A percentile compares a stretch with the other conserved stretches of the same genome.
These are phyloP conservation scores for Sugiyamaella castrensis DNA, from an alignment of 1,139 yeast species.

Conservation along the genomic window DNA sequence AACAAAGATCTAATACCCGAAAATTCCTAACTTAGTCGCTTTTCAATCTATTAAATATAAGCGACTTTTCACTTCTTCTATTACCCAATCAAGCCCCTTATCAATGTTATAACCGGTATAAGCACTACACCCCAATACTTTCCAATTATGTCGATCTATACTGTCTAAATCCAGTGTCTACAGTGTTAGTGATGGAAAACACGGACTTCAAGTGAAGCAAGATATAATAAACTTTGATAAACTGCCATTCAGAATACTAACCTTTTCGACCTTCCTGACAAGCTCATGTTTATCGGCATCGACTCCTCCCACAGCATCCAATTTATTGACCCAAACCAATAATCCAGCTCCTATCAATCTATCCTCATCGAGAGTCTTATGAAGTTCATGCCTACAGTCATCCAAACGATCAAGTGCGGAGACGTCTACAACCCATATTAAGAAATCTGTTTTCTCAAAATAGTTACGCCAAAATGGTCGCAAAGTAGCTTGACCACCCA, in stretches of 20 bases:
- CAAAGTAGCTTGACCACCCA: conserved; percentile 80
- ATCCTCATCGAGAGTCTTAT: conserved; percentile 61
- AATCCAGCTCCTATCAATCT: conserved; percentile 63
- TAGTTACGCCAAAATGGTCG: conserved; percentile 90
- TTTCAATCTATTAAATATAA: conserved; percentile 37
- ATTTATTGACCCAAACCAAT: conserved; percentile 46
- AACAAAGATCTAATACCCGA: too few relatives aligned
- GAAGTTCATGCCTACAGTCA: conserved; percentile 65
- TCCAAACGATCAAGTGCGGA: conserved; percentile 56
- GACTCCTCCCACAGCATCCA: conserved; percentile 41
- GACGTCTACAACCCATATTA: conserved; percentile 92
- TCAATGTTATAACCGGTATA: conserved; percentile 51
- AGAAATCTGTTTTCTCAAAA: conserved; percentile 77
- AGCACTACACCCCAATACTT: conserved; percentile 53
- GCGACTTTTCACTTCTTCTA: conserved; percentile 40
- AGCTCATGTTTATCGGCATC: conserved; percentile 44
- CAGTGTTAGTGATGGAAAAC: conserved; percentile 27
- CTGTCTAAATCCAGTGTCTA: conserved; percentile 35
- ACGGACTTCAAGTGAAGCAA: too few relatives aligned
- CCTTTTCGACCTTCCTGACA: conserved; percentile 22
- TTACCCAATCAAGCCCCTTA: conserved; percentile 51
- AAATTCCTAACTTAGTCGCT: too few relatives aligned
- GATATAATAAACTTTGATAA: conserved; percentile 43
- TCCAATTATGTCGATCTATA: conserved; percentile 50
- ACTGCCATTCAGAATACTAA: conserved; percentile 25